These are phyloP conservation scores for Westerdykella aurantiaca DNA, from an alignment of 2,329 filamentous ascomycete species.

Conservation along the genomic window DNA sequence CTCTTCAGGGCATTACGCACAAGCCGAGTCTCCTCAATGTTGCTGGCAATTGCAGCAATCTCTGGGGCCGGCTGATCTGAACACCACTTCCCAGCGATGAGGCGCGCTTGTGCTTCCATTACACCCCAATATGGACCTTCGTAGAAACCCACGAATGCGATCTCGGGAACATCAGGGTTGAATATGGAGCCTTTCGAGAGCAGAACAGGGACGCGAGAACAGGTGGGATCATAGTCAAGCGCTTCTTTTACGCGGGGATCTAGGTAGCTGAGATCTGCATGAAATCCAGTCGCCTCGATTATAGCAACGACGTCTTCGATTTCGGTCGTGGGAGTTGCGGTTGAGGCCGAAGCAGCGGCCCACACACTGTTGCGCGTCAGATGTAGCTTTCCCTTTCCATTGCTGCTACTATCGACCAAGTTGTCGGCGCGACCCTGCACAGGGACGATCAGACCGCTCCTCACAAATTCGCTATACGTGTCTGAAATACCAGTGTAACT, in stretches of 20 bases:
- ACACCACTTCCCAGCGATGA: conserved; percentile 58
- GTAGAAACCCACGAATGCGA: conserved; percentile 81
- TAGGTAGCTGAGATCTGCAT: conserved; percentile 60
- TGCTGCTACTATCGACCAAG: conserved; percentile 6
- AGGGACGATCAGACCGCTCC: conserved; percentile 49
- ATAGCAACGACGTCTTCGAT: conserved; percentile 59
- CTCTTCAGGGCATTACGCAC: conserved; percentile 13
- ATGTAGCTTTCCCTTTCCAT: neutral
- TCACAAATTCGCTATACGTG: conserved; percentile 67
- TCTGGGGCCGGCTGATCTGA: conserved; percentile 6
- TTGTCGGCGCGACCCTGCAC: conserved; percentile 33
- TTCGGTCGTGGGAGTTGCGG: neutral
- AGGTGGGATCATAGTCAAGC: conserved; percentile 54
- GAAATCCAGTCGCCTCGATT: conserved; percentile 71
- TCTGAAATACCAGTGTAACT: conserved; percentile 66
- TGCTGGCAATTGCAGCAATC: neutral
- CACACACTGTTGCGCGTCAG: neutral
- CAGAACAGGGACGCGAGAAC: conserved; percentile 54
- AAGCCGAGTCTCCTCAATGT: neutral
- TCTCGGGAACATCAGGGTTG: conserved; percentile 53
- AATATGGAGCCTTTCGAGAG: conserved; percentile 63
- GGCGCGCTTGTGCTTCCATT: conserved; percentile 78
- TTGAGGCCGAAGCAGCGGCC: neutral
- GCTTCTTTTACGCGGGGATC: conserved; percentile 49
- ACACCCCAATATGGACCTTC: conserved; percentile 80